Percentiles rank a stretch among this genome's conserved stretches.
Conservation (phyloP, 2,329 filamentous ascomycete species). For the Bimuria novae-zelandiae region DNA sequence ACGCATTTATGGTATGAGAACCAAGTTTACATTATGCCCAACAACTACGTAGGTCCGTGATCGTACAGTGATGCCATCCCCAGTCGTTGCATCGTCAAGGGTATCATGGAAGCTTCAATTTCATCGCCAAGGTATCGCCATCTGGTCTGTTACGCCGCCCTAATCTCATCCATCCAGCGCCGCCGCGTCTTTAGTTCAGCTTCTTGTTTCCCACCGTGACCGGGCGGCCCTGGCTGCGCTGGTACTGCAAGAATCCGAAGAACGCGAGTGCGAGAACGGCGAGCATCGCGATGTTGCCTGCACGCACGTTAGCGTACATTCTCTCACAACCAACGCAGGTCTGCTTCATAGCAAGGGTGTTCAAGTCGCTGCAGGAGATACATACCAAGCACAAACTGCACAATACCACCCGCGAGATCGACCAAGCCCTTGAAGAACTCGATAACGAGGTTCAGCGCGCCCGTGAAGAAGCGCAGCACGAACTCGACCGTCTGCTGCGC, state of each 20-base stretch:
- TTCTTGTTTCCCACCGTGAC: slow-evolving; percentile 46
- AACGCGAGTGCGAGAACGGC: slow-evolving; percentile 36
- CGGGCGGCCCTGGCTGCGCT: slow-evolving; percentile 41
- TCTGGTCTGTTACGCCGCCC: background rate
- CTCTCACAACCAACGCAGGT: too few relatives aligned
- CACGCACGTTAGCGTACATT: slow-evolving; percentile 15
- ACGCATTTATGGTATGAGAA: background rate
- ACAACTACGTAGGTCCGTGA: too few relatives aligned
- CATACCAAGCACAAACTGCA: slow-evolving; percentile 39
- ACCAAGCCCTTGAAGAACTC: slow-evolving; percentile 41
- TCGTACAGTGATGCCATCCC: background rate
- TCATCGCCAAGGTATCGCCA: background rate
- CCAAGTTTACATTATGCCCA: too few relatives aligned
- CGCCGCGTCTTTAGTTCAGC: slow-evolving; percentile 31
- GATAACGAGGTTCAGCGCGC: slow-evolving; percentile 34
- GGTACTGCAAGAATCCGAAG: slow-evolving; percentile 44
- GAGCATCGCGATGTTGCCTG: slow-evolving; percentile 44
- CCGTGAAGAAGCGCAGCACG: slow-evolving; percentile 30
- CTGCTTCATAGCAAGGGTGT: too few relatives aligned
- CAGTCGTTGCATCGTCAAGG: slow-evolving; percentile 3
- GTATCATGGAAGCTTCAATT: slow-evolving; percentile 4
- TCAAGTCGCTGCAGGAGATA: background rate
- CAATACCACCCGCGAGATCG: slow-evolving; percentile 41
- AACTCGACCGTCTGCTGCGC: slow-evolving; percentile 37
- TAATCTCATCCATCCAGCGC: background rate